These are phyloP conservation scores for Chaetothyriales sp. DNA, from an alignment of 2,329 filamentous ascomycete species.

Conservation along the genomic window DNA sequence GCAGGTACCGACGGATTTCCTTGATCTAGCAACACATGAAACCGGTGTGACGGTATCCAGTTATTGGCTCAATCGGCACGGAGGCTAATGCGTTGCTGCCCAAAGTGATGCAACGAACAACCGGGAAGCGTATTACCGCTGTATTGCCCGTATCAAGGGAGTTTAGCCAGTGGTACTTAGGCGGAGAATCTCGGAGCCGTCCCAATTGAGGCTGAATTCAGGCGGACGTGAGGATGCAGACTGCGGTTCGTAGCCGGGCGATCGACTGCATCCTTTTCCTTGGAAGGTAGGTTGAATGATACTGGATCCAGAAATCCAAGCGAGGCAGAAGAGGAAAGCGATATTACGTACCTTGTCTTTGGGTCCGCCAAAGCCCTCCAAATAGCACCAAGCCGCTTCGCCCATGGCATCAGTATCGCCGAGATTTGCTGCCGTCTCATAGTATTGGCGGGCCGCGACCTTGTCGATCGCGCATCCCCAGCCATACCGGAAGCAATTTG, in stretches of 20 bases:
- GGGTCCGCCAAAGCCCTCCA: constrained; percentile 91
- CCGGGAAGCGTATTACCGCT: constrained; percentile 9
- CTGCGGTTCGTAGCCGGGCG: neutral
- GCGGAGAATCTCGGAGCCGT: neutral
- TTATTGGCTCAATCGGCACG: constrained; percentile 7
- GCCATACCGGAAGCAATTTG: constrained; percentile 66
- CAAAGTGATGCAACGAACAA: constrained; percentile 20
- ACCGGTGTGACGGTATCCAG: constrained; percentile 2
- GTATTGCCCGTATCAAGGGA: constrained; percentile 9
- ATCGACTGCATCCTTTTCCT: neutral
- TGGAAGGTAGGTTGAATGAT: neutral
- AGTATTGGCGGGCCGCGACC: constrained; percentile 77
- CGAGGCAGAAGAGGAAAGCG: neutral
- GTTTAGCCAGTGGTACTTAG: neutral
- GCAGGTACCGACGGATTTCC: constrained; percentile 8
- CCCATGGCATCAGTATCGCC: constrained; percentile 96
- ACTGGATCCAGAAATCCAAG: neutral
- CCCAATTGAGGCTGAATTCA: neutral
- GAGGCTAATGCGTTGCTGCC: constrained; percentile 24
- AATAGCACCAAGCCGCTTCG: constrained; percentile 87
- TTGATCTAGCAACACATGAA: constrained; percentile 4
- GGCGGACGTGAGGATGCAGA: neutral
- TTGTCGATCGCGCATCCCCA: constrained; percentile 85
- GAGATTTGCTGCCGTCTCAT: constrained; percentile 91
- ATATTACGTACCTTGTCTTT: constrained; percentile 78